Evolutionary conservation across 2,329 filamentous ascomycete genomes (phyloP), one percentile per base, ranked within the genome.

Genomic region (Fusarium denticulatum): DNA sequence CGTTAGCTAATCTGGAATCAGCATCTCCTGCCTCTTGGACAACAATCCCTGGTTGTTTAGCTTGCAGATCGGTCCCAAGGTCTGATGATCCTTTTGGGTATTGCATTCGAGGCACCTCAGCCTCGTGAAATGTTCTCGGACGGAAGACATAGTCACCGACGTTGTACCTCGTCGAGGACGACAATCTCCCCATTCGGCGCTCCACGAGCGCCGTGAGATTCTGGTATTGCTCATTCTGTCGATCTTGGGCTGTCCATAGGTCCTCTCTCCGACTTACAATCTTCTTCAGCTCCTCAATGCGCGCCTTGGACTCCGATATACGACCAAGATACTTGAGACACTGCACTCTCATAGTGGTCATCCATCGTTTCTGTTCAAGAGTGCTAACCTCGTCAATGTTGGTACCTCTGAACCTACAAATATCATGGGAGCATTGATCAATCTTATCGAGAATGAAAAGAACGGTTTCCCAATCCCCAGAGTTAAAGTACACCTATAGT

Each of bases 41-140:
- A 20, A 9, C 7, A 45, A 3, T 7, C 5, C 11, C 7, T 1
- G n/a, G 1, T 5, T 18, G 7, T 18, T 26, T 16, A 18, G 42
- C 11, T 26, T 26, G 7, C 5, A 26, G 12, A 45, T 45, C 26
- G 7, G 11, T 13, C 5, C 7, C 10, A 8, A 18, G n/a, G 16
- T 45, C n/a, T 20, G 11, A 45, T 45, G 16, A 26, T 10, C 8
- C 7, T 7, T 26, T 18, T 13, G 16, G 12, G 16, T 26, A 5
- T 45, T 26, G n/a, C 11, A 18, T 18, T 45, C 5, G 7, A 26
- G n/a, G 16, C 4, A 8, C 16, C 6, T 26, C n/a, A 18, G 16
- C 42, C n/a, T 26, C 2, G 11, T 45, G n/a, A 45, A 18, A 26
- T 11, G 42, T 45, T 45, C 42, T 20, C 11, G 42, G 42, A 18